Base-by-base conservation (phyloP, 306 rosid genomes). In the Corylus heterophylla region DNA sequence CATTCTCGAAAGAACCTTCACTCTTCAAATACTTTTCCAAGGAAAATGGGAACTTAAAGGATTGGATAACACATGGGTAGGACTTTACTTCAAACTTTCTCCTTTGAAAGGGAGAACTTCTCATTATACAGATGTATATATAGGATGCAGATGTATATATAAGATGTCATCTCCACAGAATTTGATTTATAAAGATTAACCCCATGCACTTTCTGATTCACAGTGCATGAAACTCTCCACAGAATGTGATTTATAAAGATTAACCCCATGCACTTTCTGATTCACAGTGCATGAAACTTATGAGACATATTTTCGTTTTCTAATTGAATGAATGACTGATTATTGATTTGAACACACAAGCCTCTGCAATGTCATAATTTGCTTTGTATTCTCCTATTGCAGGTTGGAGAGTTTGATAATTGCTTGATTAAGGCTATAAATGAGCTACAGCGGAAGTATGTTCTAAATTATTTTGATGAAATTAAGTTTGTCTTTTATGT, bases 371-470 rank as follows among this genome's bases (percentile, higher is more conserved):
- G 18, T 62, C 62, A 12, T 78, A 73, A 52, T 73, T 67, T 58
- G 55, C 52, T n/a, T n/a, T 69, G 61, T 71, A 71, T 54, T 54
- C 79, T 59, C 37, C 2, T 35, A 37, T 79, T 86, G 90, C 93
- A 94, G 98, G 92, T 94, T 81, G 89, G 87, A 54, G 88, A 88
- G 69, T 94, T 94, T 83, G 92, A 97, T 67, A 89, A 90, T 69
- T 87, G 93, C 86, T 89, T 94, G 91, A 84, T 91, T 87, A 88
- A 78, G 69, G 92, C 91, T 66, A 89, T 92, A 84, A 88, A 69
- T 78, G 94, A 91, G 80, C 89, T 94, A 67, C 92, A 91, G 75
- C 90, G 89, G 87, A 94, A 92, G 98, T 94, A 94, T 71, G 91
- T 76, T 54, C 74, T 35, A 76, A 48, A 69, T 68, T 75, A n/a